Conservation (phyloP, 306 rosid genomes). For the Rosa lucieae region DNA sequence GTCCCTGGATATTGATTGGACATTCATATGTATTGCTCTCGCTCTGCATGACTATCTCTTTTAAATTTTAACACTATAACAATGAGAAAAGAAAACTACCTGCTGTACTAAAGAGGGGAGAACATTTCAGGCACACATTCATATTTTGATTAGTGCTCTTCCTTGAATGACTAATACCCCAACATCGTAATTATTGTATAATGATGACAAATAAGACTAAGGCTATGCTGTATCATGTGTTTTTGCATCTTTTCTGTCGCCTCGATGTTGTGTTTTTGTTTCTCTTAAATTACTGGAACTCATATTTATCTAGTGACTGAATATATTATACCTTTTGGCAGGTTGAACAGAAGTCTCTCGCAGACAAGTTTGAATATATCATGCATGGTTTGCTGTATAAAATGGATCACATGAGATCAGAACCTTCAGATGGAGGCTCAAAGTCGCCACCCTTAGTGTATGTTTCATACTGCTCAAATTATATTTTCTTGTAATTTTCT, state of each 20-base stretch:
- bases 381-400: constrained; percentile 83
- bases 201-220: not conserved
- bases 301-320: constrained; percentile 14
- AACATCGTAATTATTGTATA: not conserved
- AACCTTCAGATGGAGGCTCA: constrained; percentile 1
- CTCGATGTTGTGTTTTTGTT: not conserved
- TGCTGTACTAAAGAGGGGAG: not conserved
- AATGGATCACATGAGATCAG: constrained; percentile 24
- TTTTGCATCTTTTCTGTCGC: not conserved
- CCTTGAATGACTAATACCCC: constrained; percentile 1
- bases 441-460: constrained; percentile 53
- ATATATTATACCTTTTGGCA: constrained; percentile 32
- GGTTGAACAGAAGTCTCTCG: constrained; percentile 70
- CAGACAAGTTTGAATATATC: constrained; percentile 86
- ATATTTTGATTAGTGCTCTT: constrained; percentile 6
- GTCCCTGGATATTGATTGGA: not conserved
- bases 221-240: not conserved
- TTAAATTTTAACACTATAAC: not conserved
- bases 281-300: not conserved
- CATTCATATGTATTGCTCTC: not conserved
- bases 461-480: constrained; percentile 8
- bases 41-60: not conserved
- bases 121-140: not conserved
- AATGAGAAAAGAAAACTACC: not conserved
- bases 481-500: constrained; percentile 12